A percentile compares a stretch with the other conserved stretches of the same genome.
Conservation (phyloP, 2,329 filamentous ascomycete species). For the Nigrograna mackinnonii region DNA sequence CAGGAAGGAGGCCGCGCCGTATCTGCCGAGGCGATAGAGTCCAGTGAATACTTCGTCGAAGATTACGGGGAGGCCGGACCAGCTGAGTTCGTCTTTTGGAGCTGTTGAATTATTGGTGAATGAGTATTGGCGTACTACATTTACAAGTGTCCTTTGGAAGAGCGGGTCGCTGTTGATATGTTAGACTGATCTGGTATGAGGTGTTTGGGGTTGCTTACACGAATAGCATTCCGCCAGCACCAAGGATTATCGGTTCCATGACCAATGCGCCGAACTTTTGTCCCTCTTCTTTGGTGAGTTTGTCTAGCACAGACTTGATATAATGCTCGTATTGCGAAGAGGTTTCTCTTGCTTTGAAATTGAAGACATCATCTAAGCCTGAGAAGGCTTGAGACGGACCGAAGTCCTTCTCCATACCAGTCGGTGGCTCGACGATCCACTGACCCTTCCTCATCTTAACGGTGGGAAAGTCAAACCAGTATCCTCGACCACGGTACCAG, state of each 20-base stretch:
- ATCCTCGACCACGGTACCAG: conserved; percentile 79
- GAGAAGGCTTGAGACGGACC: conserved; percentile 44
- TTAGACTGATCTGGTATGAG: conserved; percentile 1
- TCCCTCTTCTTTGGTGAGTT: conserved; percentile 58
- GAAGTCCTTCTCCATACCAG: conserved; percentile 51
- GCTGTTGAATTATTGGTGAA: conserved; percentile 46
- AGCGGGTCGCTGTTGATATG: conserved; percentile 66
- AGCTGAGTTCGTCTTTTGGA: conserved; percentile 42
- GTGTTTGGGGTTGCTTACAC: conserved; percentile 56
- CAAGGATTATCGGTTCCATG: conserved; percentile 78
- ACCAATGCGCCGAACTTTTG: conserved; percentile 76
- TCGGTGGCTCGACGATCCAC: conserved; percentile 67
- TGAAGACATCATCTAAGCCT: conserved; percentile 37
- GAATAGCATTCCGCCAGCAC: conserved; percentile 82
- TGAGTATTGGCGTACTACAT: conserved; percentile 65
- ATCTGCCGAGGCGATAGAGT: conserved; percentile 77
- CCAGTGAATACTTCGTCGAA: conserved; percentile 91
- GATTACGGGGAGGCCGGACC: conserved; percentile 77
- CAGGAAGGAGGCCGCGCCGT: conserved; percentile 72
- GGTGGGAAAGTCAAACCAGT: conserved; percentile 80
- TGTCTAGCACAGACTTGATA: conserved; percentile 59
- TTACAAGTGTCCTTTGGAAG: conserved; percentile 74
- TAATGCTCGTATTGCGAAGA: conserved; percentile 60
- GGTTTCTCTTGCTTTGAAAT: conserved; percentile 43
- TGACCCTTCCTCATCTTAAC: conserved; percentile 67